Base-by-base conservation (phyloP, 345 rosid genomes). In the Brassica cretica region DNA sequence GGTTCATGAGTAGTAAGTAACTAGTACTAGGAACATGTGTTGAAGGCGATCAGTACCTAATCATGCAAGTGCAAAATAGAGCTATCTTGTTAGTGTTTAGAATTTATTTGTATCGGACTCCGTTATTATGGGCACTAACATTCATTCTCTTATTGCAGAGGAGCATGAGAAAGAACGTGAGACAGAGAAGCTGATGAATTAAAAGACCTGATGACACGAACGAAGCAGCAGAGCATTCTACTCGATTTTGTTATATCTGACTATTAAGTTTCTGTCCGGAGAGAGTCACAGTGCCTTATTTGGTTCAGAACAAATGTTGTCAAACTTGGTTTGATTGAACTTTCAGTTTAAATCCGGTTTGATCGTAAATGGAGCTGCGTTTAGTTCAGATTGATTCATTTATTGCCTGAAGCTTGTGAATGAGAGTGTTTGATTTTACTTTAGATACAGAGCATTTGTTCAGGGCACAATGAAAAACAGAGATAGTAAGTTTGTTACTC, bases 91-190 rank as follows among this genome's bases (percentile, higher is more conserved):
- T 63, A 6, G 64, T 69, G 37, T 68, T 46, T 1, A 15, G 19
- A 56, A 62, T 24, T 10, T 30, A 10, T 62, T 27, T 63, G 19
- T 14, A 3, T 63, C 1, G 21, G 11, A 58, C 29, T 29, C 66
- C 39, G 5, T 6, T 25, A 39, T 19, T 14, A 25, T 35, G 55
- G 10, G 51, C 5, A 73, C 30, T 74, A 68, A 72, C 60, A 62
- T n/a, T 68, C 59, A 12, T 9, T 27, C 3, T 81, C 51, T 74
- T 65, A 78, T 79, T 81, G 76, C 93, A 89, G 97, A 86, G 80
- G 87, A 89, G 80, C 91, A 83, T 60, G 89, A 85, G 84, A 89
- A 84, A 70, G 88, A 89, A 78, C 88, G 80, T 79, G 87, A 79
- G 77, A 19, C 73, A 32, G 77, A 7, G 97, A 89, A 78, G 87